Percentiles rank a stretch among this genome's conserved stretches.
phyloP scores from a whole-genome alignment of 2,329 filamentous ascomycete genomes.

The Penicillium glabrum region DNA sequence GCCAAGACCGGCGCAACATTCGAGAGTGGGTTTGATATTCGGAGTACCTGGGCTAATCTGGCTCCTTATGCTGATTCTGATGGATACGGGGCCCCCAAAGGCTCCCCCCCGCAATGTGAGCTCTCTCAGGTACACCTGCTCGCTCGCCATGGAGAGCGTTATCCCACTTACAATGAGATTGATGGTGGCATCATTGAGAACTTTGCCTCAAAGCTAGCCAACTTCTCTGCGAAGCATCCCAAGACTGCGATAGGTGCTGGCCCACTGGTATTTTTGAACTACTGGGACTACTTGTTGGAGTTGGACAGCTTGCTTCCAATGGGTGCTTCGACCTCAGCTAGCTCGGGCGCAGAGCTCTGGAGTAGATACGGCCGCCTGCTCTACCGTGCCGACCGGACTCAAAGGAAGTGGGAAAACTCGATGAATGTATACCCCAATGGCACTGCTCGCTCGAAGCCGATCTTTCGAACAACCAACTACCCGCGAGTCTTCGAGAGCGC shows the following conservation, averaged over 20 bases:
- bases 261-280: conserved; percentile 54
- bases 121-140: conserved; percentile 55
- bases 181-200: conserved; percentile 52
- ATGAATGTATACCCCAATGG: conserved; percentile 45
- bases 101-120: conserved; percentile 58
- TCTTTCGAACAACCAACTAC: conserved; percentile 56
- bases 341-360: conserved; percentile 54
- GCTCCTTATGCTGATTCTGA: conserved; percentile 29
- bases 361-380: conserved; percentile 55
- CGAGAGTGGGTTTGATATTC: conserved; percentile 32
- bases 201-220: conserved; percentile 52
- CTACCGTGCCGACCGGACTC: conserved; percentile 49
- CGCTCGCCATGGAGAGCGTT: conserved; percentile 57
- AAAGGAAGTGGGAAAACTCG: conserved; percentile 49
- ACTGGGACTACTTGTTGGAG: conserved; percentile 50
- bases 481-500: conserved; percentile 55
- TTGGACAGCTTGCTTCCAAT: conserved; percentile 48
- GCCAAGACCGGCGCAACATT: conserved; percentile 25
- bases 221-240: conserved; percentile 46
- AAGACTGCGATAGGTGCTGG: conserved; percentile 42
- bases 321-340: conserved; percentile 53
- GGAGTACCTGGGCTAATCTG: conserved; percentile 31
- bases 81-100: conserved; percentile 30
- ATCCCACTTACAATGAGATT: conserved; percentile 47
- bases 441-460: conserved; percentile 50